Evolutionary conservation across 768 basidiomycete genomes (phyloP), one percentile per base, ranked within the genome.

Genomic region (Strobilomyces confusus): DNA sequence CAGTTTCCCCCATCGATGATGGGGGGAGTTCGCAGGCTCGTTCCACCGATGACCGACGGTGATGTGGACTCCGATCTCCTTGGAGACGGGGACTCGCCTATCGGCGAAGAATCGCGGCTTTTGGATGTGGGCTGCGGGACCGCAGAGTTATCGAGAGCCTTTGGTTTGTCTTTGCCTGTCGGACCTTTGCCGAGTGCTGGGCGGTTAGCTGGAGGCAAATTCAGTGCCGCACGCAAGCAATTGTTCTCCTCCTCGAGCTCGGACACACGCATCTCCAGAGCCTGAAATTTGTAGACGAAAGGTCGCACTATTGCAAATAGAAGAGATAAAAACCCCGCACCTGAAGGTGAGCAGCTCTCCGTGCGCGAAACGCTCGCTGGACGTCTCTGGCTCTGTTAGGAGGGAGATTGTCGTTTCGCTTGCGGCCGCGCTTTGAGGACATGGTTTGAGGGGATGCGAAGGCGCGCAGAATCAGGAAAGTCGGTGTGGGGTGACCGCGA

Each of bases 341-440:
- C 76, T 87, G 81, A 50, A 95, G 78, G 69, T 94, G 92, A 52
- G 90, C 90, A 56, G 91, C 91, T 61, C 92, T 82, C 59, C 92
- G 77, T 32, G 92, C 92, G 57, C 92, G 80, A 75, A 94, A 95
- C 9, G 91, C 92, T 64, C 92, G 74, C 67, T 95, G 92, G 17
- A 93, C 89, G 63, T 94, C 92, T 53, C 92, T 76, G 26, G 92
- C 91, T 57, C 91, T 82, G 61, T 73, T 76, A 57, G 81, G 81
- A 62, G 81, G 81, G 36, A 83, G 77, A 61, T 76, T 80, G 63
- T 82, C 80, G 66, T 82, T 80, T 58, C 89, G 77, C 65, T 92
- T 92, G 64, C 90, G 81, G 56, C 90, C 91, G 64, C 90, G 84
- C 74, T 91, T 92, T 57, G 88, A 90, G 62, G 88, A 90, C 87